Evolutionary conservation across 129 eudicot species (phyloP).

Genomic region (Saposhnikovia divaricata): DNA sequence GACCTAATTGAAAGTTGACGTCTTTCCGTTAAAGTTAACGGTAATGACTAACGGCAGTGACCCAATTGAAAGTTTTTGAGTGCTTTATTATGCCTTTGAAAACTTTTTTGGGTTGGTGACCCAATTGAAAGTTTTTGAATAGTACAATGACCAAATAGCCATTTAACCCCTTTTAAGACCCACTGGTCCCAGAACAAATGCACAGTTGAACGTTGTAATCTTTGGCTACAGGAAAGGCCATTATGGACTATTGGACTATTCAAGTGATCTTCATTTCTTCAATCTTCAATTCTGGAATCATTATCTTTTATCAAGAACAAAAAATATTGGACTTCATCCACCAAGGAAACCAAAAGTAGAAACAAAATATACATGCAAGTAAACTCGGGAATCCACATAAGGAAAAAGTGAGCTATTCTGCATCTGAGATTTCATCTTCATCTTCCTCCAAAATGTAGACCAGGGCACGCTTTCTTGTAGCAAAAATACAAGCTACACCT

Average conservation of each 20-base stretch:
- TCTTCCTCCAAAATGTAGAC: conserved; percentile 90
- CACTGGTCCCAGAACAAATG: not conserved
- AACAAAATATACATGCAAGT: not conserved
- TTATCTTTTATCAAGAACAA: not conserved
- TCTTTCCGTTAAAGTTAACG: too few relatives aligned
- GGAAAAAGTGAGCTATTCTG: conserved; percentile 29
- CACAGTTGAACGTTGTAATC: not conserved
- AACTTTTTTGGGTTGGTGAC: too few relatives aligned
- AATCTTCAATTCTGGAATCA: not conserved
- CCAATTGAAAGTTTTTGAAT: too few relatives aligned
- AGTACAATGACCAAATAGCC: too few relatives aligned
- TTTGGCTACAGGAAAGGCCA: not conserved
- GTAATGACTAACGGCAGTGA: too few relatives aligned
- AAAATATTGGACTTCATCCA: not conserved
- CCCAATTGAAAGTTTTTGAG: too few relatives aligned
- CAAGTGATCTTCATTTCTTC: not conserved
- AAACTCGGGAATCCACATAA: not conserved
- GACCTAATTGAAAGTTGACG: too few relatives aligned
- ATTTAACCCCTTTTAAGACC: too few relatives aligned
- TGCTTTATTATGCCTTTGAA: too few relatives aligned
- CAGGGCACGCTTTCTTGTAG: conserved; percentile 83
- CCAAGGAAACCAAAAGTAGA: not conserved
- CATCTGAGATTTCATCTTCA: conserved; percentile 77
- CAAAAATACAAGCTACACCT: conserved; percentile 91
- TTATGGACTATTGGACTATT: not conserved